phyloP scores from a whole-genome alignment of 345 rosid species.

The Anastatica hierochuntica region DNA sequence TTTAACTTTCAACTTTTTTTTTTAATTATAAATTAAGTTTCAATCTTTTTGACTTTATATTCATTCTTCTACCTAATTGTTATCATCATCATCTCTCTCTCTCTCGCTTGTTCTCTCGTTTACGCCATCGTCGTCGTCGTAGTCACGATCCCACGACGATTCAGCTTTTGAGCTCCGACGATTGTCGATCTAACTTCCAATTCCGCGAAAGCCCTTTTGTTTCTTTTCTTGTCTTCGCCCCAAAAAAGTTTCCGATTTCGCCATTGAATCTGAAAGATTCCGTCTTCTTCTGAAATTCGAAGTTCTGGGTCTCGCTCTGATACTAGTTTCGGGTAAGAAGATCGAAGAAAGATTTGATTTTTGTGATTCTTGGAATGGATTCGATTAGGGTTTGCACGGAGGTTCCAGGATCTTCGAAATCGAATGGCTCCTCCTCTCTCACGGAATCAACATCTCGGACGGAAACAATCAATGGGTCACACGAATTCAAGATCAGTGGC shows the following conservation, averaged over 20 bases:
- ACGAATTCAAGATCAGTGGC: conserved; percentile 59
- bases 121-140: conserved; percentile 18
- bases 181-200: background rate
- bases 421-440: conserved; percentile 1
- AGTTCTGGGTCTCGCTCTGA: conserved; percentile 1
- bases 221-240: background rate
- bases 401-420: conserved; percentile 34
- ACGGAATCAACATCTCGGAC: conserved; percentile 48
- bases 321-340: conserved; percentile 1
- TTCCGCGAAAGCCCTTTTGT: too few relatives aligned
- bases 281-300: conserved; percentile 8
- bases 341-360: conserved; percentile 1
- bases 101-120: conserved; percentile 14
- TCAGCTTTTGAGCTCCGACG: conserved; percentile 14
- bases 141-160: conserved; percentile 23
- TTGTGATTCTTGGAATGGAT: conserved; percentile 33
- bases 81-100: too few relatives aligned
- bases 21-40: too few relatives aligned
- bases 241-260: background rate
- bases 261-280: background rate
- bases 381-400: conserved; percentile 36
- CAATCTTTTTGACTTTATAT: background rate
- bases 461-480: conserved; percentile 61
- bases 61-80: too few relatives aligned
- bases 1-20: too few relatives aligned